phyloP scores from a whole-genome alignment of 805 yeast species.

The Nakazawaea wyomingensis region DNA sequence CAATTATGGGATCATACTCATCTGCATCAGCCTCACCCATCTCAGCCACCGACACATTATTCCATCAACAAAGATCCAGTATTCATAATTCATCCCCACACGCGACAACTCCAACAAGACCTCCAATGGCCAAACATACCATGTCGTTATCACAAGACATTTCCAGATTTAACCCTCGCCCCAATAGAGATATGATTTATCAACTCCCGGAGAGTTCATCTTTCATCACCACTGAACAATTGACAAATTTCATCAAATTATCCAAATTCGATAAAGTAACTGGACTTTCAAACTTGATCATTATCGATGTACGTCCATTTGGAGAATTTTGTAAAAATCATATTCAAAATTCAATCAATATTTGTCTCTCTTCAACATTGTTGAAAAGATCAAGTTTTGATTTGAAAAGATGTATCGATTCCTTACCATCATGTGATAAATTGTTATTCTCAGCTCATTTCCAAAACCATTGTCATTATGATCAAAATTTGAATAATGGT shows the following conservation, averaged over 20 bases:
- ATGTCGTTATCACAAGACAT: constrained; percentile 7
- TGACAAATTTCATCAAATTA: not conserved
- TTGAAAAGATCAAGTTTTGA: constrained; percentile 71
- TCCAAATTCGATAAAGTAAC: not conserved
- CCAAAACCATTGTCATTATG: constrained; percentile 15
- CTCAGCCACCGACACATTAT: constrained; percentile 7
- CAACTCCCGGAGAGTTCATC: constrained; percentile 1
- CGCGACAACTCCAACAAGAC: constrained; percentile 10
- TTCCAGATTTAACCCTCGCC: constrained; percentile 1
- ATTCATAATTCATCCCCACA: no score
- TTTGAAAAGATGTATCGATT: constrained; percentile 54
- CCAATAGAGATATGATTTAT: constrained; percentile 11
- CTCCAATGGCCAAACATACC: constrained; percentile 2
- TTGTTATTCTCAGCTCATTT: constrained; percentile 33
- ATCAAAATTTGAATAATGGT: constrained; percentile 9
- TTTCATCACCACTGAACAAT: not conserved
- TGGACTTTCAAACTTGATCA: constrained; percentile 30
- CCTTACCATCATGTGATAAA: constrained; percentile 51
- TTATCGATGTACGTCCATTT: constrained; percentile 78
- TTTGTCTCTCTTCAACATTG: constrained; percentile 87
- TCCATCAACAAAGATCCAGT: no score
- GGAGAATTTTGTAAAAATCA: constrained; percentile 62
- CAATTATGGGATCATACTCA: not conserved
- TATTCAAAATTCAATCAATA: constrained; percentile 57
- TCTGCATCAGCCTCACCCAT: constrained; percentile 3